Conservation (phyloP, 495 filamentous ascomycete species). For the Xylaria telfairii region DNA sequence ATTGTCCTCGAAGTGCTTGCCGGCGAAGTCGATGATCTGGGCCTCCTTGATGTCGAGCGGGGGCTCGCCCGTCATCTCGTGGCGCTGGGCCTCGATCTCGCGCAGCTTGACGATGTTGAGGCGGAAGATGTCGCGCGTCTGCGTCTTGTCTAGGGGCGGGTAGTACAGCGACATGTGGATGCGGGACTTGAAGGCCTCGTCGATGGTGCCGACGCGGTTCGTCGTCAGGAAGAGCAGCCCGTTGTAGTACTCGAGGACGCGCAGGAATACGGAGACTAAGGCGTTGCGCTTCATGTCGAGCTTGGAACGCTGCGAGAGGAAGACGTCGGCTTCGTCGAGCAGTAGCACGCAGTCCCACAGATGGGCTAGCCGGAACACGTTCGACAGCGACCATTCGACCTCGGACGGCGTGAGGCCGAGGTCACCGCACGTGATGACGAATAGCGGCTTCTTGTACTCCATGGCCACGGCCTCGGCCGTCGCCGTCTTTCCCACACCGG, state of each 20-base stretch:
- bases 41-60: slow-evolving; percentile 35
- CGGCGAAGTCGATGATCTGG: slow-evolving; percentile 64
- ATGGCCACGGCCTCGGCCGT: slow-evolving; percentile 63
- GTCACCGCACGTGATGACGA: slow-evolving; percentile 61
- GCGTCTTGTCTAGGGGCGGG: slow-evolving; percentile 71
- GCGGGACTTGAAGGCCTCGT: slow-evolving; percentile 59
- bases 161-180: slow-evolving; percentile 54
- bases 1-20: slow-evolving; percentile 60
- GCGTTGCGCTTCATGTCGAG: slow-evolving; percentile 56
- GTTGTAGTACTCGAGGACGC: slow-evolving; percentile 58
- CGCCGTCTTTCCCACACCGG: slow-evolving; percentile 67
- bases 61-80: slow-evolving; percentile 35
- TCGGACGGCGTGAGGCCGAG: slow-evolving; percentile 52
- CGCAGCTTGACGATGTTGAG: slow-evolving; percentile 66
- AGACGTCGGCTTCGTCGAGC: slow-evolving; percentile 61
- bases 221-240: slow-evolving; percentile 61
- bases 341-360: slow-evolving; percentile 64
- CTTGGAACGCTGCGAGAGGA: slow-evolving; percentile 53
- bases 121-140: slow-evolving; percentile 81
- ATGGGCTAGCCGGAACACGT: slow-evolving; percentile 56
- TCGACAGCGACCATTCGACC: slow-evolving; percentile 47
- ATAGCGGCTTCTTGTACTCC: slow-evolving; percentile 56
- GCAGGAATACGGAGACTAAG: slow-evolving; percentile 59
- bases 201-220: slow-evolving; percentile 55
- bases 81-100: slow-evolving; percentile 38